Percentiles rank a stretch among this genome's conserved stretches.
Conservation (phyloP, 148 eudicot genomes). For the Nyssa sinensis region DNA sequence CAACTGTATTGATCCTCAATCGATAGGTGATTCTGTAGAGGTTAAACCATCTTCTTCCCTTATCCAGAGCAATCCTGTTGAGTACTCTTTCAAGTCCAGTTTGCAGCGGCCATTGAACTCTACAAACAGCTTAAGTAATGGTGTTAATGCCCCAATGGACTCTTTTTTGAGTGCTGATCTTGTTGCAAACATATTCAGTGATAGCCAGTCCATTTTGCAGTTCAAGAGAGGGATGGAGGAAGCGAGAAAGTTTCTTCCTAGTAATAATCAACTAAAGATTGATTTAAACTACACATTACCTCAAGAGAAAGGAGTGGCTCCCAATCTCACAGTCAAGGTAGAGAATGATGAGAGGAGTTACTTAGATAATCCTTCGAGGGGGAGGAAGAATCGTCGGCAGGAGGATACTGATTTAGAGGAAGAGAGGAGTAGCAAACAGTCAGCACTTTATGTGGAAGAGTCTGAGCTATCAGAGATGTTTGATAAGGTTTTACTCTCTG, state of each 20-base stretch:
- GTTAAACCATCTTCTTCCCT: neutral
- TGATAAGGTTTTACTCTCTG: constrained; percentile 50
- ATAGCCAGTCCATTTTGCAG: constrained; percentile 30
- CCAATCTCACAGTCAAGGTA: constrained; percentile 15
- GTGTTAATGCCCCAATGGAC: neutral
- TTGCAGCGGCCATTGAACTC: constrained; percentile 25
- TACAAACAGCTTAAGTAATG: constrained; percentile 8
- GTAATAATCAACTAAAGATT: constrained; percentile 14
- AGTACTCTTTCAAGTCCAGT: neutral
- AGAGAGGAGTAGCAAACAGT: constrained; percentile 49
- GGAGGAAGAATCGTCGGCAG: constrained; percentile 36
- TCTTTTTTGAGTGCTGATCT: constrained; percentile 5
- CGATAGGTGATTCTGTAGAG: neutral
- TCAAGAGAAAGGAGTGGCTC: constrained; percentile 12
- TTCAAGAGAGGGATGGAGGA: constrained; percentile 41
- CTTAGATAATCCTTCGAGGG: constrained; percentile 24
- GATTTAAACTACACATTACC: constrained; percentile 28
- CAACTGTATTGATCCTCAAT: constrained; percentile 2
- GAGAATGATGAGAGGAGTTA: constrained; percentile 25
- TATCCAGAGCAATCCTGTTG: neutral
- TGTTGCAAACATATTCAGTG: constrained; percentile 20
- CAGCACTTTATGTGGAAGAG: constrained; percentile 40
- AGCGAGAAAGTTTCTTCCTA: constrained; percentile 39
- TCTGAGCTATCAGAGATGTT: constrained; percentile 45
- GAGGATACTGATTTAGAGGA: constrained; percentile 32